Evolutionary conservation across 192 early-diverging fungal species (phyloP), one percentile per base, ranked within the genome.

Genomic region (Coemansia sp.): DNA sequence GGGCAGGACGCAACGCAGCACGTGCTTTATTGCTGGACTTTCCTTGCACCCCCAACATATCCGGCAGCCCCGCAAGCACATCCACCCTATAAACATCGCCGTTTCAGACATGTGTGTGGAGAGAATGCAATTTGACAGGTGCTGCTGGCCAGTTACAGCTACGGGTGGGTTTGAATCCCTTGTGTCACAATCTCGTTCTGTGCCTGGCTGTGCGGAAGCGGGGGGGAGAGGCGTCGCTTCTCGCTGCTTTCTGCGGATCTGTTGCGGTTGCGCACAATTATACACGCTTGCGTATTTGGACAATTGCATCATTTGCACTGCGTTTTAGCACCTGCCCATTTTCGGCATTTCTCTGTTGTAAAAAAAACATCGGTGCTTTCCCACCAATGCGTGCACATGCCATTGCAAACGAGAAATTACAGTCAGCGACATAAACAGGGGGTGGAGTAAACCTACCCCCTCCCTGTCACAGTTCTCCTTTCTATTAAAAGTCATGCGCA

Each of bases 371-470:
- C 15, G 53, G 30, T 31, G 29, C 15, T 56, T 33, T 56, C 53
- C 23, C 18, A 25, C 53, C 53, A 56, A 56, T 56, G 31, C 53
- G 31, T 33, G 53, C 53, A 56, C 53, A 56, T 56, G 53, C 16
- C 53, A 31, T 2, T 29, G 53, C 12, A 4, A 56, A 33, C 4
- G 1, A 33, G 6, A 28, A 56, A 56, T 56, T 56, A 56, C 53
- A 56, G 53, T 56, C 53, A 56, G 53, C 53, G 53, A 51, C 20
- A 51, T 26, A 23, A 21, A 12, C 3, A 13, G 49, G 49, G 49
- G 53, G 29, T 31, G 29, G 29, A 18, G 29, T 6, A 10, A 33
- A 49, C 20, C 21, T 12, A 25, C 51, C 51, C 51, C 26, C 15
- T n/a, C n/a, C n/a, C n/a, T n/a, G n/a, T n/a, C n/a, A n/a, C n/a